Evolutionary conservation across 2,329 filamentous ascomycete genomes (phyloP).

Genomic region (Teratosphaeria nubilosa): DNA sequence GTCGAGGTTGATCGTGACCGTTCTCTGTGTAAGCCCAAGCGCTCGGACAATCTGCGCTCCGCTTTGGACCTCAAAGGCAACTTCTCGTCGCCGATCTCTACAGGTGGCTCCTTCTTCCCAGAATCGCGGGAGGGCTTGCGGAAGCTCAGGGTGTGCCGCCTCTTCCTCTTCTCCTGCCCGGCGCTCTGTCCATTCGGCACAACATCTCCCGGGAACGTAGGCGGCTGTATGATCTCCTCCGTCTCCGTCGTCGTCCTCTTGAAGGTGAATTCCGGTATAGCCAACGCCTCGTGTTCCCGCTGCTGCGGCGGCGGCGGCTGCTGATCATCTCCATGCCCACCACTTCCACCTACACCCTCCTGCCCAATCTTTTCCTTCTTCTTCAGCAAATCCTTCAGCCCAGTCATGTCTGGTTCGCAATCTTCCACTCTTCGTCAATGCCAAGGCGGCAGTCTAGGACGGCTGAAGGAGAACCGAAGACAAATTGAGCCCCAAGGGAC

Average conservation of each 20-base stretch:
- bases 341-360: neutral
- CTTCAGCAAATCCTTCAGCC: constrained; percentile 51
- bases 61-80: constrained; percentile 19
- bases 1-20: constrained; percentile 39
- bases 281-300: constrained; percentile 25
- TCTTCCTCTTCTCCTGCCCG: constrained; percentile 16
- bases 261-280: constrained; percentile 63
- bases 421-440: neutral
- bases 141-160: constrained; percentile 22
- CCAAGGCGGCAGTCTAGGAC: neutral
- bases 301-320: constrained; percentile 10
- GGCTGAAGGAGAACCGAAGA: neutral
- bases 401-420: constrained; percentile 35
- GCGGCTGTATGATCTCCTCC: constrained; percentile 68
- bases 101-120: constrained; percentile 9
- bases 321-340: constrained; percentile 8
- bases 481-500: neutral
- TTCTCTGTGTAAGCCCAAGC: constrained; percentile 59
- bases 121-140: constrained; percentile 24
- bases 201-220: constrained; percentile 41
- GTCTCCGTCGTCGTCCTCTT: constrained; percentile 73
- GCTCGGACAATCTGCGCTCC: constrained; percentile 51
- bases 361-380: constrained; percentile 49
- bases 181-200: constrained; percentile 9
- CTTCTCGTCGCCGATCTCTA: constrained; percentile 7